Conservation (phyloP, 306 rosid genomes). For the Malus sieversii region DNA sequence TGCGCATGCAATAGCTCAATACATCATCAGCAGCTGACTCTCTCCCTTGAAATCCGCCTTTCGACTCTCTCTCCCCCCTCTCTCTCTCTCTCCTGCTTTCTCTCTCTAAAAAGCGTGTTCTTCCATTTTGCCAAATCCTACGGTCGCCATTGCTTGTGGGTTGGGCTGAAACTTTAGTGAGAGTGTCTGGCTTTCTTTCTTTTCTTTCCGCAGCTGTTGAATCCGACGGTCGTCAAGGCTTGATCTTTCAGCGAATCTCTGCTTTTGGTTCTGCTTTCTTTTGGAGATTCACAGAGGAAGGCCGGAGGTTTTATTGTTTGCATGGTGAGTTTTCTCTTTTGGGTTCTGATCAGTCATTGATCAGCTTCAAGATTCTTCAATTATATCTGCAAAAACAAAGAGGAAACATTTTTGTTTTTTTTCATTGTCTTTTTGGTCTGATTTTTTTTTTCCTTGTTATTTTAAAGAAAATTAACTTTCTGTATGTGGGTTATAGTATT, state of each 20-base stretch:
- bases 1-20: background rate
- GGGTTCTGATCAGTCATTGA: background rate
- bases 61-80: slow-evolving; percentile 8
- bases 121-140: background rate
- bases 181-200: background rate
- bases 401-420: background rate
- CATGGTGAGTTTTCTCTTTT: background rate
- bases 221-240: background rate
- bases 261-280: background rate
- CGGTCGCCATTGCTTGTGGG: background rate
- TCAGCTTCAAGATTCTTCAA: background rate
- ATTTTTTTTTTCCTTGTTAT: no score
- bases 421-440: no score
- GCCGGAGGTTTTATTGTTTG: background rate
- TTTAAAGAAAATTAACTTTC: background rate
- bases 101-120: background rate
- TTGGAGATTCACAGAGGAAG: background rate
- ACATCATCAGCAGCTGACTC: background rate
- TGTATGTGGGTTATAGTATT: background rate
- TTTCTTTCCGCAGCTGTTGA: background rate
- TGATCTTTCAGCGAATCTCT: background rate
- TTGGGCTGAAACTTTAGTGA: background rate
- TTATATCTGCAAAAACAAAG: background rate
- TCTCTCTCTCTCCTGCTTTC: background rate
- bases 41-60: slow-evolving; percentile 5